Evolutionary conservation across 2,329 filamentous ascomycete genomes (phyloP), one percentile per base, ranked within the genome.

Genomic region (Atkinsonella texensis): DNA sequence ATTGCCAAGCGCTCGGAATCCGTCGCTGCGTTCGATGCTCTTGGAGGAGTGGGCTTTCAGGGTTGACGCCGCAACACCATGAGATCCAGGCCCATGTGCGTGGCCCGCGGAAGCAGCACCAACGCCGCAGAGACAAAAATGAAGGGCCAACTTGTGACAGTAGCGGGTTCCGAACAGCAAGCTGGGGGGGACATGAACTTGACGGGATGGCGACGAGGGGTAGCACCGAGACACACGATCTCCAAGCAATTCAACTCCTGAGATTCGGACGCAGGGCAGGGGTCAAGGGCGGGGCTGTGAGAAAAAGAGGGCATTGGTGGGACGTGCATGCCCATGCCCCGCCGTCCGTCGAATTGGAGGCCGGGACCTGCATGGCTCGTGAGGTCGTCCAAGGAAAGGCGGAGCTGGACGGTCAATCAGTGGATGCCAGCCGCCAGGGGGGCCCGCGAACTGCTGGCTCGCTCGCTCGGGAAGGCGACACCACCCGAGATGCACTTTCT

Each of bases 221-320:
- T 49, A 60, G 20, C 50, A 60, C 62, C 60, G 63, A 71, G 67
- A 70, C 70, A 70, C 70, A 71, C 69, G 64, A 65, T 65, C 64
- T 64, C 62, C 62, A 64, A 49, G 43, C 41, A 33, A 39, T 33
- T 50, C 40, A 35, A 46, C 42, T 53, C 51, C 51, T 53, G 51
- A 53, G 50, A 45, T 48, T 33, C 40, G 31, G 41, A n/a, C 23
- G 17, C 38, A 28, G 20, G 35, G 46, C 45, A 48, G n/a, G 43
- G 43, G 49, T 42, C n/a, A 41, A 46, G 46, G 35, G 53, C 46
- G 53, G 51, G 51, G 51, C 41, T 46, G 23, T 44, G 8, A 9
- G 35, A 38, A 45, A 32, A 45, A 32, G 28, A 31, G 43, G 43
- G 23, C 43, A 13, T 31, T 33, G 28, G 43, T 45, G 43, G 43